A percentile compares a stretch with the other conserved stretches of the same genome.
Evolutionary conservation across 2,329 filamentous ascomycete genomes (phyloP).

Genomic region (Emergomyces orientalis): DNA sequence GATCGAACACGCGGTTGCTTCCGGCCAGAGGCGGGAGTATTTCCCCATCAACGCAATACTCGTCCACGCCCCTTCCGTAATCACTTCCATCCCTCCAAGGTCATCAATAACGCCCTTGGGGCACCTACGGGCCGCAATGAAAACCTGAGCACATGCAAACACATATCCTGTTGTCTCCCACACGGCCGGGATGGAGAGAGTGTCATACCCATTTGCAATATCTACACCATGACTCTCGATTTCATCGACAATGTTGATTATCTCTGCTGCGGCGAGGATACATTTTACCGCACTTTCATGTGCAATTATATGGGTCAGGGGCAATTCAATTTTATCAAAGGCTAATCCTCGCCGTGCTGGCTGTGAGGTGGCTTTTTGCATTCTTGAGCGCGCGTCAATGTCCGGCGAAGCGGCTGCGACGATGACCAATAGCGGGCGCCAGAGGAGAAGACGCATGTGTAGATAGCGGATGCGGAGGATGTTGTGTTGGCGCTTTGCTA

Average conservation of each 20-base stretch:
- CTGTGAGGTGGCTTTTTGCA: not conserved
- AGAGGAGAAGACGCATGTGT: conserved; percentile 18
- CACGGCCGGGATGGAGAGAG: conserved; percentile 12
- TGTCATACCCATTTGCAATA: not conserved
- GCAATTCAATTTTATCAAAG: conserved; percentile 10
- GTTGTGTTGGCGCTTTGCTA: conserved; percentile 20
- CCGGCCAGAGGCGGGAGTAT: conserved; percentile 10
- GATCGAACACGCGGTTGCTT: conserved; percentile 8
- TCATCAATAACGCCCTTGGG: conserved; percentile 6
- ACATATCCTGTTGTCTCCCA: conserved; percentile 16
- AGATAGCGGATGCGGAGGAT: conserved; percentile 21
- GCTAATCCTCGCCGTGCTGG: not conserved
- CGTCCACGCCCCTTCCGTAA: not conserved
- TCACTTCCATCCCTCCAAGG: not conserved
- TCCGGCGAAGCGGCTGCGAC: conserved; percentile 14
- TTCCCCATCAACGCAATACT: conserved; percentile 5
- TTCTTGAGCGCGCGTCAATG: not conserved
- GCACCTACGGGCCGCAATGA: conserved; percentile 15
- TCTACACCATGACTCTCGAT: not conserved
- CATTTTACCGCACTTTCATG: conserved; percentile 15
- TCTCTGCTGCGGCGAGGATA: conserved; percentile 13
- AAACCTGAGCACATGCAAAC: conserved; percentile 13
- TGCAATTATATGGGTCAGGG: conserved; percentile 11
- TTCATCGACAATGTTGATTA: conserved; percentile 11
- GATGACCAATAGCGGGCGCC: conserved; percentile 15